Evolutionary conservation across 345 rosid species (phyloP), one percentile per base, ranked within the genome.

Genomic region (Luvunga scandens): DNA sequence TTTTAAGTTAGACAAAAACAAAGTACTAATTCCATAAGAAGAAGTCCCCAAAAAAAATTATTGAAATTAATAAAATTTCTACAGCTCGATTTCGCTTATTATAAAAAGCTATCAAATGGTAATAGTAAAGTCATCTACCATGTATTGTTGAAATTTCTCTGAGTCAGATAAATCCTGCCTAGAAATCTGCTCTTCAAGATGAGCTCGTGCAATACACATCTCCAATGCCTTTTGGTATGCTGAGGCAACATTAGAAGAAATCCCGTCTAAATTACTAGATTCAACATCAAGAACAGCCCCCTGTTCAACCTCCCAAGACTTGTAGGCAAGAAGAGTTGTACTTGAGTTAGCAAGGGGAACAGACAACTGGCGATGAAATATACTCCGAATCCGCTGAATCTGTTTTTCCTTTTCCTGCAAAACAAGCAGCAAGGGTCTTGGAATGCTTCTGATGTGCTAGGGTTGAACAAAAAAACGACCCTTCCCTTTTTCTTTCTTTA

Each of bases 251-350:
- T 88, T 90, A 75, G 94, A 80, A 78, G 90, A 76, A 75, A 85
- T 83, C 77, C 91, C 91, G 63, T 86, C 89, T 63, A 85, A 24
- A 79, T 88, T 89, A 80, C 80, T 83, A 18, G 96, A 89, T 83
- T 83, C 90, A 64, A 77, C 81, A 83, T 86, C 90, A 82, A 88
- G 84, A 74, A 50, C 79, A 84, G 69, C 82, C 80, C 97, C 97
- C 72, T 89, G 96, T 77, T 92, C 90, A 73, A 81, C 87, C 86
- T 95, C 99, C 98, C 99, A 95, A 61, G 91, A 86, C 85, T 91
- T 93, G 78, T 92, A 95, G 24, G 89, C 88, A 79, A 25, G 83
- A 68, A 95, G 91, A 22, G 91, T 83, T 53, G 91, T 73, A 73
- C 84, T 86, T 87, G 89, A 64, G 85, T 85, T 81, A 73, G 78